Percentiles rank a stretch among this genome's conserved stretches.
These are phyloP conservation scores for Boletus vermiculosoides DNA, from an alignment of 768 basidiomycete genomes.

Conservation along the genomic window DNA sequence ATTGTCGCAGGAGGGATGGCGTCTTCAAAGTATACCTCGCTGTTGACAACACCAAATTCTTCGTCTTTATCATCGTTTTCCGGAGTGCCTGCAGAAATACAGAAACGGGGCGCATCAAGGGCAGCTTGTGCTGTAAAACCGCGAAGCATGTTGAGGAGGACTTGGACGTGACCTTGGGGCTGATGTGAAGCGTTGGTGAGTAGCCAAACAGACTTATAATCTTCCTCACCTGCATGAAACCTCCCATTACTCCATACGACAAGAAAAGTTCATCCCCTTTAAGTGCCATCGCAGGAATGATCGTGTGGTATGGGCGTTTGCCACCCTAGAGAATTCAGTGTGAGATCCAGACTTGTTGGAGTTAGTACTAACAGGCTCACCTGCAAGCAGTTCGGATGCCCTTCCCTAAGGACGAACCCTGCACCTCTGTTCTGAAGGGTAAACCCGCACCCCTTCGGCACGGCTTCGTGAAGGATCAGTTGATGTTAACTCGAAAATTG, in stretches of 20 bases:
- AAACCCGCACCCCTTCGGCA: slow-evolving; percentile 94
- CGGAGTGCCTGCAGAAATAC: slow-evolving; percentile 84
- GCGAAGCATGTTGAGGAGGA: slow-evolving; percentile 84
- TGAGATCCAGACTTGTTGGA: neutral
- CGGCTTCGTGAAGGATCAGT: slow-evolving; percentile 45
- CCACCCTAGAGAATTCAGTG: slow-evolving; percentile 49
- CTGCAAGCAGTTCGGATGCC: slow-evolving; percentile 82
- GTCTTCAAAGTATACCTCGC: slow-evolving; percentile 89
- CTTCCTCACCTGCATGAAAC: slow-evolving; percentile 72
- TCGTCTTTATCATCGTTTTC: slow-evolving; percentile 49
- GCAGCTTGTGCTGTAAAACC: slow-evolving; percentile 88
- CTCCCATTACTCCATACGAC: slow-evolving; percentile 90
- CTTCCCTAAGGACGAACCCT: slow-evolving; percentile 75
- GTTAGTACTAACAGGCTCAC: slow-evolving; percentile 35
- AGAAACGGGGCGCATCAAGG: slow-evolving; percentile 93
- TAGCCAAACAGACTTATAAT: neutral
- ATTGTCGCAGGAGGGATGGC: slow-evolving; percentile 65
- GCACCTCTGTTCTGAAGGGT: slow-evolving; percentile 93
- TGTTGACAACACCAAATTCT: slow-evolving; percentile 62
- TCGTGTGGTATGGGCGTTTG: slow-evolving; percentile 91
- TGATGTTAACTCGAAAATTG: neutral
- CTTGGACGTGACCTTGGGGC: slow-evolving; percentile 97
- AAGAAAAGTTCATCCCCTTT: slow-evolving; percentile 80
- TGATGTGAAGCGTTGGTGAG: slow-evolving; percentile 29
- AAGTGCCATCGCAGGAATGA: slow-evolving; percentile 87